Percentiles rank a stretch among this genome's conserved stretches.
These are phyloP conservation scores for Yamadazyma buinensis DNA, from an alignment of 1,139 yeast species.

Conservation along the genomic window DNA sequence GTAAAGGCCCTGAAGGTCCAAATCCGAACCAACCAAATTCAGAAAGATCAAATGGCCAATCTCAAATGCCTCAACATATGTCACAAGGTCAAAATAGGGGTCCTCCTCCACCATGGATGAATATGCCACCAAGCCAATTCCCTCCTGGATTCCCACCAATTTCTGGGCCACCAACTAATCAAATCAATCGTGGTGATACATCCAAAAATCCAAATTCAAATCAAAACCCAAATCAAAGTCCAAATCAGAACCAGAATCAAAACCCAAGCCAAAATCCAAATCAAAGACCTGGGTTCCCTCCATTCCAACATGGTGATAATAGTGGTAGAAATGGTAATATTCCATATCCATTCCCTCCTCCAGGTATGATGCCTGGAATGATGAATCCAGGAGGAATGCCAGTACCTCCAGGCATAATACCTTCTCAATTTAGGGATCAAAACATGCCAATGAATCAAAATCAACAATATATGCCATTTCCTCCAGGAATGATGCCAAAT, in stretches of 20 bases:
- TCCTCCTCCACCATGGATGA: conserved; percentile 9
- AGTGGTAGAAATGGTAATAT: background rate
- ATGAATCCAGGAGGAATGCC: conserved; percentile 23
- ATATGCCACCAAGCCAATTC: conserved; percentile 5
- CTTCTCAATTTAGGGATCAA: conserved; percentile 22
- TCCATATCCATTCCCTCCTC: conserved; percentile 15
- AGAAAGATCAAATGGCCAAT: conserved; percentile 2
- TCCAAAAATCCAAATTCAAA: background rate
- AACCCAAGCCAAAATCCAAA: conserved; percentile 6
- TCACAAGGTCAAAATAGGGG: conserved; percentile 6
- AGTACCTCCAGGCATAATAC: conserved; percentile 23
- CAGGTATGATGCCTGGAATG: conserved; percentile 23
- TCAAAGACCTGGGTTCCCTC: conserved; percentile 12
- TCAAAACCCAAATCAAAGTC: conserved; percentile 4
- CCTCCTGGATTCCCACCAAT: conserved; percentile 5
- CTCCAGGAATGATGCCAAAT: conserved; percentile 13
- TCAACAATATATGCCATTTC: conserved; percentile 9
- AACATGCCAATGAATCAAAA: conserved; percentile 9
- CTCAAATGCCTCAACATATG: conserved; percentile 10
- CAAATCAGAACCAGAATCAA: too few relatives aligned
- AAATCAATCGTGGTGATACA: background rate
- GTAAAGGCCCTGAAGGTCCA: conserved; percentile 19
- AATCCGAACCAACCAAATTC: conserved; percentile 4
- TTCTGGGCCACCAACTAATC: background rate
- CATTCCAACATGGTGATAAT: conserved; percentile 3